A percentile compares a stretch with the other conserved stretches of the same genome.
phyloP scores from a whole-genome alignment of 768 basidiomycete genomes.

The Boletus sp. region DNA sequence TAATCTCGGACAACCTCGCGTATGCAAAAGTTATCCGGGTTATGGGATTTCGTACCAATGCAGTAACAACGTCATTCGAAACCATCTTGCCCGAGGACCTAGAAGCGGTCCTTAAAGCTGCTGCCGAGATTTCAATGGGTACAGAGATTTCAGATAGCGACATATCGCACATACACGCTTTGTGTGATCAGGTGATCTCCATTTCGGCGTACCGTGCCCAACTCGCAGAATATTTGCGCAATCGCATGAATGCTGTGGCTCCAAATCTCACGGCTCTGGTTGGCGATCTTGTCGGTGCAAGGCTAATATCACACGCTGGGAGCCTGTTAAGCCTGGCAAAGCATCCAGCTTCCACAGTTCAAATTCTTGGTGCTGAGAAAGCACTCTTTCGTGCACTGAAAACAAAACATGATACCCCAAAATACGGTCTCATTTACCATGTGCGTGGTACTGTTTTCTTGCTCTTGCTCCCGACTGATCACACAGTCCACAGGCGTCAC shows the following conservation, averaged over 20 bases:
- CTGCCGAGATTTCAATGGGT: conserved; percentile 98
- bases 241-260: conserved; percentile 97
- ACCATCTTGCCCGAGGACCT: conserved; percentile 95
- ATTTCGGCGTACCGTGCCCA: conserved; percentile 94
- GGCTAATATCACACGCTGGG: conserved; percentile 73
- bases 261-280: conserved; percentile 91
- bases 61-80: conserved; percentile 80
- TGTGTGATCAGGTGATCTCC: conserved; percentile 98
- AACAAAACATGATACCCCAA: conserved; percentile 93
- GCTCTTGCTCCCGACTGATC: conserved; percentile 1
- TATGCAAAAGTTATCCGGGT: conserved; percentile 91
- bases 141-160: conserved; percentile 98
- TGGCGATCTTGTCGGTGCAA: conserved; percentile 73
- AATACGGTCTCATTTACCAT: conserved; percentile 99
- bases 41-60: conserved; percentile 98
- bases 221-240: conserved; percentile 93
- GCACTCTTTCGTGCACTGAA: conserved; percentile 75
- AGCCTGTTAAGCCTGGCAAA: conserved; percentile 69
- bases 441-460: conserved; percentile 41
- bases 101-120: conserved; percentile 90
- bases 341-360: conserved; percentile 76
- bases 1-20: conserved; percentile 94
- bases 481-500: conserved; percentile 62
- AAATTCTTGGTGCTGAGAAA: conserved; percentile 77
- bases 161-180: conserved; percentile 92